Conservation (phyloP, 1,284 basidiomycete species). For the Austropuccinia psidii region DNA sequence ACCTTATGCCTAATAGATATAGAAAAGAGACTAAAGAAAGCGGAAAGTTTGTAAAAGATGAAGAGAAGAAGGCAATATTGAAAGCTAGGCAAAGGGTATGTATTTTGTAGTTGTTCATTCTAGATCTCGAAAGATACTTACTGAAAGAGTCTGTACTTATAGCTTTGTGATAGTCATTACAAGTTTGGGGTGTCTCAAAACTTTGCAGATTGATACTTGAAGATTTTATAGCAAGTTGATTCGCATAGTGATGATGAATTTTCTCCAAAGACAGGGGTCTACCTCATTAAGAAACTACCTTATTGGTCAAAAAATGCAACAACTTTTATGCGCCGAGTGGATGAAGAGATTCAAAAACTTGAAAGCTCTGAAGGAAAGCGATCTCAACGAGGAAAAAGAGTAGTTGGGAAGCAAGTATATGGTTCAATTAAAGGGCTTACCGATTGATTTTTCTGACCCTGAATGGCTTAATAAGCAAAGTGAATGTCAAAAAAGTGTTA, state of each 20-base stretch:
- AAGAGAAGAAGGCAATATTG: constrained; percentile 4
- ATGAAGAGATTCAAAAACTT: too few relatives aligned
- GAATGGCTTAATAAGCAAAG: neutral
- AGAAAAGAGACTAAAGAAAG: neutral
- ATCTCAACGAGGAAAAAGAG: too few relatives aligned
- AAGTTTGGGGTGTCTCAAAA: neutral
- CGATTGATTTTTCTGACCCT: constrained; percentile 7
- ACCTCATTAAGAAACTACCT: neutral
- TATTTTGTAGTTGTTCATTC: neutral
- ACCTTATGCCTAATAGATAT: neutral
- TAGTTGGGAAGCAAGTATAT: too few relatives aligned
- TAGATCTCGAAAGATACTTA: neutral
- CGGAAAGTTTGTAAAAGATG: neutral
- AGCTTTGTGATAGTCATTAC: neutral
- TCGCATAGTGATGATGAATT: constrained; percentile 11
- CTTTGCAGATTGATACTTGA: neutral
- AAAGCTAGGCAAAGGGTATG: neutral
- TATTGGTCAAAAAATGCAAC: too few relatives aligned
- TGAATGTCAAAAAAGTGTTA: neutral
- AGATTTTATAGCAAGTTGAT: neutral
- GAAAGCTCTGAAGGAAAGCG: too few relatives aligned
- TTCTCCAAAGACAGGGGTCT: neutral
- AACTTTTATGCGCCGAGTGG: too few relatives aligned
- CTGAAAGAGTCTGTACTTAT: neutral
- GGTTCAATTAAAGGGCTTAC: neutral